Evolutionary conservation across 164 flowering plant genomes (phyloP), one percentile per base, ranked within the genome.

Genomic region (Sedum album): DNA sequence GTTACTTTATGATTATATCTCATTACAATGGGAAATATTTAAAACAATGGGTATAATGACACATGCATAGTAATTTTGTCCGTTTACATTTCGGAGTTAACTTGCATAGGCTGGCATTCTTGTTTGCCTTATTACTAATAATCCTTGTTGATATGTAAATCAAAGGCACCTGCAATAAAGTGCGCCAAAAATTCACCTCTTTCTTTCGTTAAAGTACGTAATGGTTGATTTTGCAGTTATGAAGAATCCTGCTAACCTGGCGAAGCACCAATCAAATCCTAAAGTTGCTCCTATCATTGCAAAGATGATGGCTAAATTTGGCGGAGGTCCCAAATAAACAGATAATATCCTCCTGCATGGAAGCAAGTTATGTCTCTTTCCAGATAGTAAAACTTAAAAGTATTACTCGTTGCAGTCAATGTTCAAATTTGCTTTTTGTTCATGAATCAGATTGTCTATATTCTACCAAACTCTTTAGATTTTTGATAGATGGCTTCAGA

Each of bases 211-310:
- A 64, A 64, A 0, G 4, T 10, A 0, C 6, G 48, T 69, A 13
- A 30, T 60, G 69, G 49, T 36, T 74, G 73, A 35, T 70, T 73
- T 61, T 73, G 79, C 87, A 91, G 97, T 94, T 68, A 91, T 94
- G 99, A 90, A 88, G 83, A 90, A 94, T 75, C 99, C 99, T 51
- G 99, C 96, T 31, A 94, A 94, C 74, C 77, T 88, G 25, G 90
- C 96, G 10, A 90, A 94, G 85, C 96, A 94, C 75, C 96, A 91
- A 73, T 76, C 77, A 21, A 92, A 94, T 70, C 99, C 99, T 25
- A 94, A 89, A 78, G 96, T 94, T 71, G 99, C 96, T 70, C 99
- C 99, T n/a, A 72, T 94, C 38, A 86, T 94, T 73, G 85, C 90
- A 25, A 91, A 94, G 82, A 91, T 94, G 96, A 90, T 94, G 99